These are phyloP conservation scores for Aspergillus pseudonomiae DNA, from an alignment of 2,329 filamentous ascomycete genomes.

Conservation along the genomic window DNA sequence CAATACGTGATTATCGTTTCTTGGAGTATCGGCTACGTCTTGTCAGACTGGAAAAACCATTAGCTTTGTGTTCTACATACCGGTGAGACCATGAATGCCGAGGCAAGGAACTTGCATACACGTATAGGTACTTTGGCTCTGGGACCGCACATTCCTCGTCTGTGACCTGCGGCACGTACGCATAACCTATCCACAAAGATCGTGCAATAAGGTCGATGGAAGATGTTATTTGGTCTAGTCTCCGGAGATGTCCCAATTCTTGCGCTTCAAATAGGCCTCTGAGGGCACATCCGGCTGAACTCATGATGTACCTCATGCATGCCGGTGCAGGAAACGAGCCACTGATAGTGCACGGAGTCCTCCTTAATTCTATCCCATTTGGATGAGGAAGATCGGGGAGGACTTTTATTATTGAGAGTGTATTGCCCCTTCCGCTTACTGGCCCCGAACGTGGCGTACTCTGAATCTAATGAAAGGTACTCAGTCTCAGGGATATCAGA, in stretches of 20 bases:
- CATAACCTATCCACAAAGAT: not conserved
- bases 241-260: not conserved
- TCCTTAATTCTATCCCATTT: too few relatives aligned
- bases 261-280: not conserved
- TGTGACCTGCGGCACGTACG: not conserved
- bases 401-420: not conserved
- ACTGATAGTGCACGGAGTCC: not conserved
- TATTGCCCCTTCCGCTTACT: not conserved
- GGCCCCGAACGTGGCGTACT: not conserved
- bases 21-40: not conserved
- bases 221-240: not conserved
- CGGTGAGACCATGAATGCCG: not conserved
- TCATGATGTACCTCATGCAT: not conserved
- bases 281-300: not conserved
- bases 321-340: not conserved
- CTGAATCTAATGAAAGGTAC: not conserved
- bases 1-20: not conserved
- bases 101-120: not conserved
- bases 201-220: not conserved
- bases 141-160: not conserved
- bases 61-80: not conserved
- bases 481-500: too few relatives aligned
- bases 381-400: not conserved
- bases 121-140: not conserved
- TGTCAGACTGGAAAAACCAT: too few relatives aligned